A percentile compares a stretch with the other conserved stretches of the same genome.
phyloP scores from a whole-genome alignment of 176 grass and related monocot genomes.

The Avena insularis region DNA sequence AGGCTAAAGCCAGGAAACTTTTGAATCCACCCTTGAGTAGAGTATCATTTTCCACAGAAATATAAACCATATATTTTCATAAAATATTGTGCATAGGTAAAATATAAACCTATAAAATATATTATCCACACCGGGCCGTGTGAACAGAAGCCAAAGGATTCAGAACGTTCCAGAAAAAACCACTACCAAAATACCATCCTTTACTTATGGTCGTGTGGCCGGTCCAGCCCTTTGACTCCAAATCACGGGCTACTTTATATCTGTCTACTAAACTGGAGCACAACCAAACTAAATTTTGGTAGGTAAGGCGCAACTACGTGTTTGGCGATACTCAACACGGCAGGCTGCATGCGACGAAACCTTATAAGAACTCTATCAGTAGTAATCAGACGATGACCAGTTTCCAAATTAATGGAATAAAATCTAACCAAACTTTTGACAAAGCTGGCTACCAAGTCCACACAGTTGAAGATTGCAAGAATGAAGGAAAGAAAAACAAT shows the following conservation, averaged over 20 bases:
- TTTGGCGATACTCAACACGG: neutral
- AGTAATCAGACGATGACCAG: neutral
- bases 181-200: neutral
- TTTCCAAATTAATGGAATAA: conserved; percentile 17
- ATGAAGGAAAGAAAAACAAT: neutral
- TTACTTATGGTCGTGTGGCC: neutral
- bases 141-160: neutral
- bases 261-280: conserved; percentile 31
- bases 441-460: neutral
- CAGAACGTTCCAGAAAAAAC: neutral
- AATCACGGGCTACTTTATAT: neutral
- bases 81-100: neutral
- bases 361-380: neutral
- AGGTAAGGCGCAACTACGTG: conserved; percentile 30
- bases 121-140: neutral
- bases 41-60: neutral
- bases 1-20: conserved; percentile 21
- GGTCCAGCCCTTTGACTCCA: conserved; percentile 21
- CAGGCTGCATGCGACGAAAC: conserved; percentile 9
- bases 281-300: conserved; percentile 37
- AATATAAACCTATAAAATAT: too few relatives aligned
- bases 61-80: neutral
- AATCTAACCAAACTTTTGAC: conserved; percentile 43
- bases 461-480: conserved; percentile 3
- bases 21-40: neutral